These are phyloP conservation scores for Wickerhamiella lipophila DNA, from an alignment of 805 yeast species.

Conservation along the genomic window DNA sequence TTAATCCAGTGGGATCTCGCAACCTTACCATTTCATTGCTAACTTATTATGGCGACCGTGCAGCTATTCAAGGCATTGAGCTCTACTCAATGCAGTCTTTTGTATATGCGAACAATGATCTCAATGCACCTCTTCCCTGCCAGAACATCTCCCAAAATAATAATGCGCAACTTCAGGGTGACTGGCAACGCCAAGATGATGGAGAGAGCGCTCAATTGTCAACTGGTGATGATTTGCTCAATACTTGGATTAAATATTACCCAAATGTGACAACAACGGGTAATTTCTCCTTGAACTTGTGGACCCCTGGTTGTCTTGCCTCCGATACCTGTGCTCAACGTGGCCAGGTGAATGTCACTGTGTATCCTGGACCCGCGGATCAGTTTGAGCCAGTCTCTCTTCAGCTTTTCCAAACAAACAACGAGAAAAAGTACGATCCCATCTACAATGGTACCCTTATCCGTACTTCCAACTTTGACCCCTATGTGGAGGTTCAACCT, in stretches of 20 bases:
- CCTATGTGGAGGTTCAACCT: constrained; percentile 29
- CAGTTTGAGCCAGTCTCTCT: constrained; percentile 32
- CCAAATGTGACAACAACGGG: constrained; percentile 68
- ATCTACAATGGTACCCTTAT: constrained; percentile 59
- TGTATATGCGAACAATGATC: constrained; percentile 61
- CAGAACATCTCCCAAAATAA: constrained; percentile 25
- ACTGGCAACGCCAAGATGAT: constrained; percentile 21
- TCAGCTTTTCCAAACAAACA: constrained; percentile 67
- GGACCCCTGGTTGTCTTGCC: constrained; percentile 74
- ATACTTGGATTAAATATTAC: constrained; percentile 38
- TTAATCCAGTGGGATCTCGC: constrained; percentile 48
- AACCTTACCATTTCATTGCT: constrained; percentile 51
- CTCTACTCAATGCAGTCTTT: constrained; percentile 45
- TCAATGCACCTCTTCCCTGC: constrained; percentile 55
- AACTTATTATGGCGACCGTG: constrained; percentile 55
- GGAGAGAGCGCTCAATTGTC: constrained; percentile 25
- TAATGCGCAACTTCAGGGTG: constrained; percentile 27
- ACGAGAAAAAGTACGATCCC: constrained; percentile 65
- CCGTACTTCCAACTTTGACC: constrained; percentile 30
- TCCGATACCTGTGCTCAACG: constrained; percentile 59
- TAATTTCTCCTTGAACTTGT: constrained; percentile 53
- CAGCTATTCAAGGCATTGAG: constrained; percentile 62
- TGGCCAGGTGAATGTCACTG: constrained; percentile 67
- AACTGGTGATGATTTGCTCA: constrained; percentile 24
- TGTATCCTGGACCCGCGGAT: constrained; percentile 34